Evolutionary conservation across 2,329 filamentous ascomycete species (phyloP), one percentile per base, ranked within the genome.

Genomic region (Diplocarpon mali): DNA sequence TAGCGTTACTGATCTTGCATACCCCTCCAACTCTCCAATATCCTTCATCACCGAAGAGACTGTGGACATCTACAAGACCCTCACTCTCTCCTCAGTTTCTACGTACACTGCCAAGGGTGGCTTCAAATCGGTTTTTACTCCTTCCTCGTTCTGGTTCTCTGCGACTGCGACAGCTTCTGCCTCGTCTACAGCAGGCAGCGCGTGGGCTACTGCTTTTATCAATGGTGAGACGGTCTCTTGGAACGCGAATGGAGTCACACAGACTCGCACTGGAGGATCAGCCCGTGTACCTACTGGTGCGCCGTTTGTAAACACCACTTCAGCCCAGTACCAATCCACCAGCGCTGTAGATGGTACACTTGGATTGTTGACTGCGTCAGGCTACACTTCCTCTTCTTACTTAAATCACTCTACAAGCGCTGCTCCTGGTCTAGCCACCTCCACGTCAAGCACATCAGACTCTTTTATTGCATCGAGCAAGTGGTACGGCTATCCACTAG

Each of bases 71-170:
- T 49, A 47, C 40, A 29, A 36, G 9, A 46, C 44, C 3, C 34
- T 12, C n/a, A 17, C 34, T 30, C 31, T 16, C 29, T 31, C 28
- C 5, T 24, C 41, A 2, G 32, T 46, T 9, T 36, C 39, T 5
- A 50, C 32, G 31, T 43, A 53, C 28, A 35, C 44, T 31, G 52
- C 49, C 9, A 16, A 45, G 17, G 46, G 42, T 11, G 51, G 49
- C 2, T 57, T 56, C 34, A 39, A 52, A 24, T 38, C 13, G 20
- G 38, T 35, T 8, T 34, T 31, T 8, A 38, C 37, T 11, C 10
- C 35, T 9, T 11, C 9, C 34, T 29, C 14, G 10, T 10, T 32
- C 30, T 10, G 30, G 30, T 29, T 14, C 31, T 36, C 32, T n/a
- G 32, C 11, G 6, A 14, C 27, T 31, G 11, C 27, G 24, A 43